Conservation (phyloP, 2,329 filamentous ascomycete species). For the Diaporthe destruens region DNA sequence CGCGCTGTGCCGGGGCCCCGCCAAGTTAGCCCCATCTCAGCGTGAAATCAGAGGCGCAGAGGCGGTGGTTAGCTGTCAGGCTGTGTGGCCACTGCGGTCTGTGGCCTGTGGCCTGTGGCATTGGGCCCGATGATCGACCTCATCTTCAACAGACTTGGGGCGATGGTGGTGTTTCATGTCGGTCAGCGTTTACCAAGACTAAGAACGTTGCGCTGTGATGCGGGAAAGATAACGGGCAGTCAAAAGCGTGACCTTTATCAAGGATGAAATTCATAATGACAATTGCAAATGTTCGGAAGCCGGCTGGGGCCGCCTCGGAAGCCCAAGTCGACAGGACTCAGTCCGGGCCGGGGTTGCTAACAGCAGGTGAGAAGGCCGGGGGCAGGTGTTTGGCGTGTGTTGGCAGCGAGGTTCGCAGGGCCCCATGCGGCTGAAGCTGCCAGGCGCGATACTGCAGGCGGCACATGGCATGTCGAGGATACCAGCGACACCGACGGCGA, state of each 20-base stretch:
- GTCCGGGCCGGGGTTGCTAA: slow-evolving; percentile 33
- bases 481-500: slow-evolving; percentile 32
- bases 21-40: slow-evolving; percentile 33
- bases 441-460: slow-evolving; percentile 38
- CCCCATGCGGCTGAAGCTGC: slow-evolving; percentile 38
- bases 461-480: slow-evolving; percentile 39
- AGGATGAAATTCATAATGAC: slow-evolving; percentile 52
- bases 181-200: slow-evolving; percentile 25
- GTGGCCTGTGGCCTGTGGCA: slow-evolving; percentile 28
- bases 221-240: slow-evolving; percentile 42
- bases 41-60: slow-evolving; percentile 7
- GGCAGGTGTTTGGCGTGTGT: slow-evolving; percentile 33
- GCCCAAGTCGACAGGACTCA: slow-evolving; percentile 34
- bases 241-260: slow-evolving; percentile 50
- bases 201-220: slow-evolving; percentile 23
- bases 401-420: slow-evolving; percentile 17
- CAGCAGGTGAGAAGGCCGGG: slow-evolving; percentile 30
- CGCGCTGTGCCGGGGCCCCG: slow-evolving; percentile 38
- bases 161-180: slow-evolving; percentile 39
- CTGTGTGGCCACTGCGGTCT: slow-evolving; percentile 35
- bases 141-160: slow-evolving; percentile 29
- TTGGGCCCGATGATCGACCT: slow-evolving; percentile 35
- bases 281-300: slow-evolving; percentile 43
- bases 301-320: slow-evolving; percentile 27
- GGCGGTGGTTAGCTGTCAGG: slow-evolving; percentile 15